Conservation (phyloP, 2,329 filamentous ascomycete genomes). For the Colletotrichum sp. region DNA sequence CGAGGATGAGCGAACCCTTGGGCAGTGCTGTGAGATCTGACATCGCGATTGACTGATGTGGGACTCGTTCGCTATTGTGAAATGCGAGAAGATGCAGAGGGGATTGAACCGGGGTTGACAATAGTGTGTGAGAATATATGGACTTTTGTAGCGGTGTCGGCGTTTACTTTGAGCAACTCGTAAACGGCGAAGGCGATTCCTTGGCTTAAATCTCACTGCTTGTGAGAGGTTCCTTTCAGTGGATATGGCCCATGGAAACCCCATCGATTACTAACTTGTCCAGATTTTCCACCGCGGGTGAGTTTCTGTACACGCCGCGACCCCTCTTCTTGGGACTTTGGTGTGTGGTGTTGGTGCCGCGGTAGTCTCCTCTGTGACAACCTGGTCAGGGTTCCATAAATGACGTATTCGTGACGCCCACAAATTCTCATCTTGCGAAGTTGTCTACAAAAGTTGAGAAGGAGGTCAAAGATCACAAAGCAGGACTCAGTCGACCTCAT, state of each 20-base stretch:
- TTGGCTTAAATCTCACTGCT: background rate
- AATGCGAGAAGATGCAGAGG: background rate
- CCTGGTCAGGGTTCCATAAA: background rate
- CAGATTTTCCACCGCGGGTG: background rate
- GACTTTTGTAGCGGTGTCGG: background rate
- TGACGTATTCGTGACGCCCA: background rate
- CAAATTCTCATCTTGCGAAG: fast-evolving
- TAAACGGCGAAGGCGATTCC: background rate
- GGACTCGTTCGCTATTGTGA: background rate
- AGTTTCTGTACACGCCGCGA: background rate
- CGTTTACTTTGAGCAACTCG: background rate
- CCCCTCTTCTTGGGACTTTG: background rate
- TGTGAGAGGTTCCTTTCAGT: background rate
- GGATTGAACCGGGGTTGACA: background rate
- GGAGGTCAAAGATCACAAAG: background rate
- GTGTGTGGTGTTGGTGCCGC: background rate
- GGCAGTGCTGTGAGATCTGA: constrained; percentile 21
- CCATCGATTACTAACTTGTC: background rate
- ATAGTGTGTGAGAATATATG: background rate
- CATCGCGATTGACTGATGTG: background rate
- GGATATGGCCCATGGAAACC: background rate
- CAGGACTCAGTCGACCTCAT: background rate
- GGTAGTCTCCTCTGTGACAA: background rate
- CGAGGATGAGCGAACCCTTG: constrained; percentile 37
- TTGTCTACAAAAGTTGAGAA: background rate